Evolutionary conservation across 1,139 yeast species (phyloP), one percentile per base, ranked within the genome.

Genomic region (Nadsonia starkeyi-henricii): DNA sequence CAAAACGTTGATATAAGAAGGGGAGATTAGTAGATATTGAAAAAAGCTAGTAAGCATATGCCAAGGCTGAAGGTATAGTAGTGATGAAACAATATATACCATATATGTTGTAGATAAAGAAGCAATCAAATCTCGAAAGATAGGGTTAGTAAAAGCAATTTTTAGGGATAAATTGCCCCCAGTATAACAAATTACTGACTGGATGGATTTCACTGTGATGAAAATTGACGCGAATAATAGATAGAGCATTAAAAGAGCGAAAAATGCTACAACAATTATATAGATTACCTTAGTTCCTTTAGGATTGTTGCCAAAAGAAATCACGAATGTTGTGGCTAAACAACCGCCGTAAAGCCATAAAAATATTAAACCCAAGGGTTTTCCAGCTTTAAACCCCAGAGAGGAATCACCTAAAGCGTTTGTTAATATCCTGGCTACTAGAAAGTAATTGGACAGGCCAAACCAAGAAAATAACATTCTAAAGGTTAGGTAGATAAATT

Each of bases 161-260:
- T 62, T 59, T 37, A 72, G 70, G 5, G 65, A 61, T 56, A 77
- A 72, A 53, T 73, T 67, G 43, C 71, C 68, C 43, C 69, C 67
- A 50, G 73, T 69, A 18, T 57, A 53, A 44, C 70, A 65, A 15
- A 67, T 53, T 19, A 68, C 68, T 37, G 61, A 67, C 54, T 71
- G 61, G 41, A 83, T 78, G 0, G 96, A 79, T 58, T 78, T 77
- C 33, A 86, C 84, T 2, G 95, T 83, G 69, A 88, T 76, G 60
- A 74, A 84, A 26, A 89, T 72, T n/a, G 95, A 88, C 17, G 96
- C 91, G 67, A 88, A 86, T 45, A 88, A 75, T 81, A 89, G 84
- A 62, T 91, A 91, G 0, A 78, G 79, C 97, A 91, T 91, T 58
- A 91, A 69, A n/a, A 88, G 73, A 0, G 97, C 73, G 52, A 69